Base-by-base conservation (phyloP, 2,329 filamentous ascomycete genomes). In the Neofusicoccum ribis region DNA sequence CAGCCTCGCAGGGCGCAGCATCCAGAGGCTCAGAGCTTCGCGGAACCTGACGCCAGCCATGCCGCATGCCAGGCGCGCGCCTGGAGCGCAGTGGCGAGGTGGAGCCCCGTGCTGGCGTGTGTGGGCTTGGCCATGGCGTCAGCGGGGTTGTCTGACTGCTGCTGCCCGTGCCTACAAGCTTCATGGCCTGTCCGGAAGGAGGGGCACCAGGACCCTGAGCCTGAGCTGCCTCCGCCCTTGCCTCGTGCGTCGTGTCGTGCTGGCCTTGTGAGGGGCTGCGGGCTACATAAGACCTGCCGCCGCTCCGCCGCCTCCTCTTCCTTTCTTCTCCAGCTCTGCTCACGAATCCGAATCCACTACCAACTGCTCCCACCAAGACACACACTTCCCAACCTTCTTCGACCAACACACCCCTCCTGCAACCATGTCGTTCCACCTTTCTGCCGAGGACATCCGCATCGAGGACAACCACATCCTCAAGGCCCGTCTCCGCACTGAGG, bases 351-450 rank as follows among this genome's bases (percentile, higher is more conserved):
- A 34, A 17, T 2, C 31, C 27, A 51, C 46, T 27, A 50, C 23
- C 46, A 31, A 31, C 47, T 23, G 27, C 60, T 36, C 41, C 47
- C 43, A 49, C 36, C 46, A n/a, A 51, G 17, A 20, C 17, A 20
- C 43, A 37, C 47, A 73, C 61, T 15, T 39, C 31, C 23, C 51
- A 63, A 41, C 36, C 46, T 47, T 39, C 12, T n/a, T 64, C 50
- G 37, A 47, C 17, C 54, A 27, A n/a, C 54, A 65, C 66, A 56
- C 54, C 62, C 56, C 36, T 17, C 31, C 43, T 8, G 36, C 27
- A 61, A 69, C 23, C 5, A 82, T 82, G 81, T 81, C 78, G 74
- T 88, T 88, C 80, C 82, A 86, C 75, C 66, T 71, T 63, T 79
- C 80, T 60, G 80, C 82, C 52, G 65, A 78, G 51, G 68, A 82